Evolutionary conservation across 805 yeast species (phyloP).

Genomic region (Brettanomyces bruxellensis): DNA sequence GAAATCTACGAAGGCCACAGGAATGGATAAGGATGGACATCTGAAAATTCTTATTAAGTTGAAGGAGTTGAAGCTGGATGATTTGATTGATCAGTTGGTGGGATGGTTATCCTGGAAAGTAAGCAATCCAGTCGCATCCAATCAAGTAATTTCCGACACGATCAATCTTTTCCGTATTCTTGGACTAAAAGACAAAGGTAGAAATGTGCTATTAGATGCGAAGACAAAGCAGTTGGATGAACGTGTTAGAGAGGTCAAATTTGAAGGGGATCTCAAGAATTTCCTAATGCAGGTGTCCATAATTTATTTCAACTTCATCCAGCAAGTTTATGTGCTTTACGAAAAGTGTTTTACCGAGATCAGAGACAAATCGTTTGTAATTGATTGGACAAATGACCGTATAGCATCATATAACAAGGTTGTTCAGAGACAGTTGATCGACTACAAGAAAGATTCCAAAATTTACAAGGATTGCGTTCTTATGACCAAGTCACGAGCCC

Average conservation of each 20-base stretch:
- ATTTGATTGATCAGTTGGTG: constrained; percentile 13
- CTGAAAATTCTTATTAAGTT: constrained; percentile 7
- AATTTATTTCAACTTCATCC: constrained; percentile 51
- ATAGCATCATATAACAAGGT: constrained; percentile 49
- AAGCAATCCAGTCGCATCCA: constrained; percentile 11
- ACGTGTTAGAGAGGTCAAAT: constrained; percentile 40
- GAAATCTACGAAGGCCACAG: constrained; percentile 11
- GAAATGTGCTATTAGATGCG: constrained; percentile 37
- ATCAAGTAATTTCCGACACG: constrained; percentile 9
- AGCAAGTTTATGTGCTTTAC: constrained; percentile 48
- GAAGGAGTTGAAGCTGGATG: constrained; percentile 17
- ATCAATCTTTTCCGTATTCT: constrained; percentile 28
- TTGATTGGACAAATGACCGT: constrained; percentile 70
- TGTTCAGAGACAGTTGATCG: constrained; percentile 60
- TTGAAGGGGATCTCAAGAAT: constrained; percentile 44
- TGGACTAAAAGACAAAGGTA: constrained; percentile 38
- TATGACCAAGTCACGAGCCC: constrained; percentile 48
- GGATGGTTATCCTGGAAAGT: constrained; percentile 15
- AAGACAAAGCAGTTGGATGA: constrained; percentile 37
- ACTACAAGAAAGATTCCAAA: constrained; percentile 44
- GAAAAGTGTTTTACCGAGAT: constrained; percentile 34
- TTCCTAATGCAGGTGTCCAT: constrained; percentile 56
- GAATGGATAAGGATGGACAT: constrained; percentile 8
- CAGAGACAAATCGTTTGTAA: constrained; percentile 29
- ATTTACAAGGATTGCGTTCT: constrained; percentile 47